A percentile compares a stretch with the other conserved stretches of the same genome.
Conservation (phyloP, 2,329 filamentous ascomycete genomes). For the Aspergillus viridinutans region DNA sequence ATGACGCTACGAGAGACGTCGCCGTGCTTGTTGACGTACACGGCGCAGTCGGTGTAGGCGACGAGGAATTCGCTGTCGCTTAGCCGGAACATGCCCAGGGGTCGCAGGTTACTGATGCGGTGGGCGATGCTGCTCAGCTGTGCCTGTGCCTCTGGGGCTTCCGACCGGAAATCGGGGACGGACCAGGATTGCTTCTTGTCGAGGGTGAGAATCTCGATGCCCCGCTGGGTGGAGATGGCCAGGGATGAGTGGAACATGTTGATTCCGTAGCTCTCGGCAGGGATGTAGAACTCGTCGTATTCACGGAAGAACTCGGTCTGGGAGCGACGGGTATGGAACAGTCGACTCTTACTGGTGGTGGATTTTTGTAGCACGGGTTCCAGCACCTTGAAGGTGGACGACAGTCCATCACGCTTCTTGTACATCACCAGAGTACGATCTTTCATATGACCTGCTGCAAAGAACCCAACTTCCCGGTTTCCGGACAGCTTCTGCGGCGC, state of each 20-base stretch:
- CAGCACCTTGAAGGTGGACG: constrained; percentile 91
- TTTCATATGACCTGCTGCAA: constrained; percentile 94
- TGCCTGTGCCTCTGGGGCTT: constrained; percentile 53
- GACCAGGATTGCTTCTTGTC: constrained; percentile 97
- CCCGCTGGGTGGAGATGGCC: constrained; percentile 83
- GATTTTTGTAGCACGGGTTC: constrained; percentile 95
- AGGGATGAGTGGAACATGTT: constrained; percentile 96
- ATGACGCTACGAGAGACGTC: constrained; percentile 91
- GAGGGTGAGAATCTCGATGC: constrained; percentile 91
- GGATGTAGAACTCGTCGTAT: constrained; percentile 98
- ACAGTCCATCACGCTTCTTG: constrained; percentile 89
- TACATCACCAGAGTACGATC: constrained; percentile 92
- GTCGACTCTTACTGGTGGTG: constrained; percentile 72
- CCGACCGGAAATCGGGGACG: constrained; percentile 71
- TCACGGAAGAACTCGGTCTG: constrained; percentile 95
- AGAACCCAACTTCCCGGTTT: constrained; percentile 91
- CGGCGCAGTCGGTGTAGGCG: constrained; percentile 91
- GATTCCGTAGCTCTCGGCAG: constrained; percentile 87
- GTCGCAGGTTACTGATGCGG: constrained; percentile 76
- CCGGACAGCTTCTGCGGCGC: constrained; percentile 88
- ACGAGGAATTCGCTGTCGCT: constrained; percentile 89
- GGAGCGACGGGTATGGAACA: constrained; percentile 60
- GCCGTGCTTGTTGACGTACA: constrained; percentile 97
- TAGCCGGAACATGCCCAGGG: constrained; percentile 93
- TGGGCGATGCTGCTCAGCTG: constrained; percentile 80